Percentiles rank a stretch among this genome's conserved stretches.
Evolutionary conservation across 495 filamentous ascomycete genomes (phyloP).

Genomic region (Viridothelium virens): DNA sequence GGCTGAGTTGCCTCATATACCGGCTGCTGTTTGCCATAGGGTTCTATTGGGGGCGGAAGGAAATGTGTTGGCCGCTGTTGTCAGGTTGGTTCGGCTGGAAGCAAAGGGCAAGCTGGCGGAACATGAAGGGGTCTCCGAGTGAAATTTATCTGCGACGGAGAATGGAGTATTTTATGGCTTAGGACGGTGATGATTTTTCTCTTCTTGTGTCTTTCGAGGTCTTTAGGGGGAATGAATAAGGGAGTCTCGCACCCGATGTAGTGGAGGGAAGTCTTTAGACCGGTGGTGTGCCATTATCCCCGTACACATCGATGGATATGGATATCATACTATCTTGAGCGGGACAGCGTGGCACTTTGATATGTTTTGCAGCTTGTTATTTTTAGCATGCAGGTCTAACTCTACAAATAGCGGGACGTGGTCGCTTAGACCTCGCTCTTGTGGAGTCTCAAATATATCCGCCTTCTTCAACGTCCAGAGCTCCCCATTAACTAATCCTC

Average conservation of each 20-base stretch:
- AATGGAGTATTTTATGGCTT: too few species aligned
- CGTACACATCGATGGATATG: not conserved
- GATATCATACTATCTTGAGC: not conserved
- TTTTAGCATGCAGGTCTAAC: conserved; percentile 2
- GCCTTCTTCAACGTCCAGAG: conserved; percentile 18
- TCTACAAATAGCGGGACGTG: conserved; percentile 31
- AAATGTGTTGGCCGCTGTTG: not conserved
- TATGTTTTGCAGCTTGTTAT: not conserved
- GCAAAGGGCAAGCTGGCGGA: not conserved
- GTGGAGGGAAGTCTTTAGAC: too few species aligned
- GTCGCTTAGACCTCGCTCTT: conserved; percentile 33
- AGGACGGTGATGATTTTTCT: too few species aligned
- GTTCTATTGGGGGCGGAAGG: not conserved
- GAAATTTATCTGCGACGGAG: too few species aligned
- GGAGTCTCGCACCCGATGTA: too few species aligned
- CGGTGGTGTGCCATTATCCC: not conserved
- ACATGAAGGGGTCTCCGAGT: too few species aligned
- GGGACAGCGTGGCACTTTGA: not conserved
- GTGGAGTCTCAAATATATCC: conserved; percentile 31
- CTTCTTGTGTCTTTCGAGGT: too few species aligned
- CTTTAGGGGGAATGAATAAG: too few species aligned
- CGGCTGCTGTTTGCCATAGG: not conserved
- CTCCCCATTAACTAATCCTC: conserved; percentile 16
- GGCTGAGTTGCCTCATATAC: not conserved
- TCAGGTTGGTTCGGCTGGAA: not conserved